Evolutionary conservation across 768 basidiomycete genomes (phyloP), one percentile per base, ranked within the genome.

Genomic region (Psilocybe tampanensis): DNA sequence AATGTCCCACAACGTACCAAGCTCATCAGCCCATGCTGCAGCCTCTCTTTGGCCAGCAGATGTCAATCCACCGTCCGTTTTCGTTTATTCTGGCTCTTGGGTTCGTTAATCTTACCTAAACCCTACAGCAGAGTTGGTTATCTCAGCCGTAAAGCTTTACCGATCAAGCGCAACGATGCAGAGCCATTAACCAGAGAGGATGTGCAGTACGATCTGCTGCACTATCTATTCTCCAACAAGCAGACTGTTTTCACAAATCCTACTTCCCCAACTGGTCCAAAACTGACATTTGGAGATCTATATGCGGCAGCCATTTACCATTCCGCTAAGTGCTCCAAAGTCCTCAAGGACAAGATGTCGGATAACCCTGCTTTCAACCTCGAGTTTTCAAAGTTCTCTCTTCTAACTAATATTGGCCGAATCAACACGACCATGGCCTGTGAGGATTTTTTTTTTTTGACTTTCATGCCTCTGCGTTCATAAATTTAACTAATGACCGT

Each of bases 391-490:
- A 93, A 94, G 74, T 84, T 95, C 34, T 87, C 89, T 23, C 78
- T 95, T 32, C 77, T 95, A 52, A 92, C 92, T 50, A 96, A 96
- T 67, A 89, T 94, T 45, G 94, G 94, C 22, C 80, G 92, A 60
- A 91, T 95, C 73, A 95, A 95, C 68, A 95, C 94, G 36, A 95
- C 94, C 29, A 88, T 94, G 85, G 92, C 92, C 50, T 88, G 86
- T 90, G 73, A 76, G 86, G 71, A 57, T 47, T 58, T n/a, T n/a
- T n/a, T n/a, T n/a, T n/a, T n/a, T n/a, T 51, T n/a, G 18, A 36
- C 41, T 44, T 52, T 13, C 21, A 53, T 54, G 9, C 60, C 44
- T 56, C 57, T 36, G 66, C 53, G 58, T 56, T 49, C 55, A 15
- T 48, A 62, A 51, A 62, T 52, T 58, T 59, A 61, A 65, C 65